Evolutionary conservation across 345 rosid genomes (phyloP).

Genomic region (Ceriops decandra): DNA sequence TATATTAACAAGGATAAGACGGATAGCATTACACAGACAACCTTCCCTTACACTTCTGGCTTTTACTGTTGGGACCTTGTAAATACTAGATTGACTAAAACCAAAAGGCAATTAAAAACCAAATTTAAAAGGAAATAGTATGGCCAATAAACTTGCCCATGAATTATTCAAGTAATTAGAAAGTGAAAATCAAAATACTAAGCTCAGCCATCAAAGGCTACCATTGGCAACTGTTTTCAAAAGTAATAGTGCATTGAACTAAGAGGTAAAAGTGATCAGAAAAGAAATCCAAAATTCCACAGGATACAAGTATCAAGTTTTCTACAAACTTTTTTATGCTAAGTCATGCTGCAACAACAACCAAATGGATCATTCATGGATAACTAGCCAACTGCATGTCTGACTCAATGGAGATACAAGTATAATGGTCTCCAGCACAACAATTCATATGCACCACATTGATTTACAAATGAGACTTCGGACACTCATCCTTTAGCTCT

Average conservation of each 20-base stretch:
- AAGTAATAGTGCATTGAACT: not conserved
- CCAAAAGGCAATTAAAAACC: not conserved
- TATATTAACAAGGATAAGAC: not conserved
- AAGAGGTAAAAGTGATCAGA: not conserved
- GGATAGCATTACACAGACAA: not conserved
- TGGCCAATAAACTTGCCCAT: not conserved
- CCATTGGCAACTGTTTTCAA: not conserved
- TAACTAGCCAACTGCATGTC: not conserved
- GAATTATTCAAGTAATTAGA: not conserved
- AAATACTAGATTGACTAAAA: not conserved
- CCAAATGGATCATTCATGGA: not conserved
- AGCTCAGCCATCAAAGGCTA: not conserved
- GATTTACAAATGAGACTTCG: no score
- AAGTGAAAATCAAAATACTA: conserved; percentile 1
- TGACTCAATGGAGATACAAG: not conserved
- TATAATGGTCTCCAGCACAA: no score
- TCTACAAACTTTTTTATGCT: no score
- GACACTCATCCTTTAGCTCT: no score
- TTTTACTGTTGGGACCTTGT: not conserved
- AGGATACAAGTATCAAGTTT: not conserved
- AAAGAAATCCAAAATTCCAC: not conserved
- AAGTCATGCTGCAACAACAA: not conserved
- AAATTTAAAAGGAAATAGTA: not conserved
- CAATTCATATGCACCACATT: no score
- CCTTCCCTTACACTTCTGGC: not conserved